Percentiles rank a stretch among this genome's conserved stretches.
phyloP scores from a whole-genome alignment of 345 rosid species.

The Salix purpurea region DNA sequence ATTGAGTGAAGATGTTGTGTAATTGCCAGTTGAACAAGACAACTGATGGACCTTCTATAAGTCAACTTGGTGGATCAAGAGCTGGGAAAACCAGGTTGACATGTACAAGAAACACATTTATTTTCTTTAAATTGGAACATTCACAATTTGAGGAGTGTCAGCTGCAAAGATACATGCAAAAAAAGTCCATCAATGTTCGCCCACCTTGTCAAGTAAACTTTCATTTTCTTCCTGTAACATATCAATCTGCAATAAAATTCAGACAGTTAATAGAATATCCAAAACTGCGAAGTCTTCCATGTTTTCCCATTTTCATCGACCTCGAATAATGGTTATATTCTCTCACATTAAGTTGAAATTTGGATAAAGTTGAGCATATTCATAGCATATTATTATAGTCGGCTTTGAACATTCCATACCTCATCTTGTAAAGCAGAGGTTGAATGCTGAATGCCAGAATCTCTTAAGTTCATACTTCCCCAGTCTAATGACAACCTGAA shows the following conservation, averaged over 20 bases:
- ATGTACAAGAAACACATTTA: not conserved
- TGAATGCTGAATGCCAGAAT: constrained; percentile 46
- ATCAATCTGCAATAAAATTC: constrained; percentile 51
- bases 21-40: not conserved
- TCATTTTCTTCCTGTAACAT: constrained; percentile 43
- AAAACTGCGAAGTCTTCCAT: not conserved
- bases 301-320: not conserved
- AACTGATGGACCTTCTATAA: not conserved
- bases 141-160: not conserved
- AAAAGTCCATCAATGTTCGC: not conserved
- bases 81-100: not conserved
- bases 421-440: constrained; percentile 78
- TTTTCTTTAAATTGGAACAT: not conserved
- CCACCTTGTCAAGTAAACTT: constrained; percentile 18
- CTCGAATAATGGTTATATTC: too few species aligned
- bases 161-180: not conserved
- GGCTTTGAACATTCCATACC: constrained; percentile 36
- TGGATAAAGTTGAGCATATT: constrained; percentile 1
- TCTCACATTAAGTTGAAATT: not conserved
- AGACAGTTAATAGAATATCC: constrained; percentile 6
- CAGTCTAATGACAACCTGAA: constrained; percentile 53
- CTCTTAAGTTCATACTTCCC: constrained; percentile 51
- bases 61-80: constrained; percentile 3
- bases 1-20: constrained; percentile 1
- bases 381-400: not conserved